Evolutionary conservation across 306 rosid genomes (phyloP), one percentile per base, ranked within the genome.

Genomic region (Oxytropis ochrocephala): DNA sequence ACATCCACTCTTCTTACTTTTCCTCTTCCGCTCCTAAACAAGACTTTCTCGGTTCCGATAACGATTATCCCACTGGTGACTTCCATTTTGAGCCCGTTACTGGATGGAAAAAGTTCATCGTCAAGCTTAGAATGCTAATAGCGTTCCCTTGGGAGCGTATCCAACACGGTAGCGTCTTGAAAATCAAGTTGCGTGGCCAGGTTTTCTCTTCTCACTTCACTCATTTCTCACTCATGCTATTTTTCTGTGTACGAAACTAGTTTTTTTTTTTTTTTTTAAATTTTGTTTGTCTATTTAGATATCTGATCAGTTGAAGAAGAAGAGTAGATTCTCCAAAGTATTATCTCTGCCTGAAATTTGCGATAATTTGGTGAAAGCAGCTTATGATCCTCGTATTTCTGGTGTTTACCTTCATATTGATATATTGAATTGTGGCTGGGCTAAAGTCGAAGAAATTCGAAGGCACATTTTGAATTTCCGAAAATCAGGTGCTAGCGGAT

Each of bases 81-180:
- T 87, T 90, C 35, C 72, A 78, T 54, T 88, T 87, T 49, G 43
- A 78, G 52, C 81, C 90, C 19, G 8, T 83, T 36, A 79, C 87
- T 3, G 76, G 81, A 8, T 88, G 90, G 97, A 87, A 67, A 61
- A 83, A 82, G 47, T 78, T 82, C 56, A 8, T 73, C 30, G 91
- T 87, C n/a, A 88, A 94, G 75, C 91, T 94, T 24, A 85, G 65
- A 66, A 87, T 87, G 92, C 83, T 94, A 17, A 48, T 72, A 13
- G 98, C 98, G 0, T 81, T 80, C 38, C 99, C 99, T 4, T 90
- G 95, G 96, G 83, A 86, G 69, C 99, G 97, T 18, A 82, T 94
- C 38, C 91, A 78, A 17, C 76, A 88, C 63, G 96, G 91, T 57
- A 81, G 86, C 54, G 86, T 94, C n/a, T 80, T 88, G 63, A 81